These are phyloP conservation scores for Ogataea naganishii DNA, from an alignment of 805 yeast species.

Conservation along the genomic window DNA sequence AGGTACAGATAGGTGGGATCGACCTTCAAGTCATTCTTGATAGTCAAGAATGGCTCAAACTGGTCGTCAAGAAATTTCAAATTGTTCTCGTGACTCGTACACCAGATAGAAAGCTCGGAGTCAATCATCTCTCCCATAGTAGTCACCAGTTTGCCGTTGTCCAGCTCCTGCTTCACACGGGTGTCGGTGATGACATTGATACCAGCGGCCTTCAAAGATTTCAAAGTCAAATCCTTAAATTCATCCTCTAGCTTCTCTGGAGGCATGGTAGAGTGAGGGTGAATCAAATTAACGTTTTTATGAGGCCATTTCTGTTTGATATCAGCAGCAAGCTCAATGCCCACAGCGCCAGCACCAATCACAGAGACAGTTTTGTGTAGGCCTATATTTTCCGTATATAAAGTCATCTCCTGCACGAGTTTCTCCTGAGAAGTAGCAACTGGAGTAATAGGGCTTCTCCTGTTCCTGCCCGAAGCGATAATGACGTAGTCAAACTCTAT, in stretches of 20 bases:
- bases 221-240: constrained; percentile 4
- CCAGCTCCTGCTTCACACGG: constrained; percentile 4
- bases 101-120: constrained; percentile 9
- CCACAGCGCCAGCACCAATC: constrained; percentile 47
- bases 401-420: constrained; percentile 34
- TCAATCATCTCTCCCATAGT: constrained; percentile 4
- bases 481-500: constrained; percentile 38
- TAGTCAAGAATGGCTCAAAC: constrained; percentile 4
- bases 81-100: constrained; percentile 8
- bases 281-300: constrained; percentile 29
- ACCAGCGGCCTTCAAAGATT: constrained; percentile 3
- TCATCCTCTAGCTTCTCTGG: constrained; percentile 18
- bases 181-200: constrained; percentile 7
- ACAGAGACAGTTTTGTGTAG: constrained; percentile 30
- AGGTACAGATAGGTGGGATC: constrained; percentile 6
- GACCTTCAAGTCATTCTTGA: constrained; percentile 7
- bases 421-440: constrained; percentile 27
- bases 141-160: constrained; percentile 4
- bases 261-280: constrained; percentile 33
- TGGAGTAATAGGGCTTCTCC: constrained; percentile 49
- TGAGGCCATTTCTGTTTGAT: constrained; percentile 28
- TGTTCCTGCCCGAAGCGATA: constrained; percentile 39
- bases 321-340: constrained; percentile 43
- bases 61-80: constrained; percentile 4
- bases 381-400: constrained; percentile 23